Conservation (phyloP, 176 grass and related monocot genomes). For the Puccinellia tenuiflora region DNA sequence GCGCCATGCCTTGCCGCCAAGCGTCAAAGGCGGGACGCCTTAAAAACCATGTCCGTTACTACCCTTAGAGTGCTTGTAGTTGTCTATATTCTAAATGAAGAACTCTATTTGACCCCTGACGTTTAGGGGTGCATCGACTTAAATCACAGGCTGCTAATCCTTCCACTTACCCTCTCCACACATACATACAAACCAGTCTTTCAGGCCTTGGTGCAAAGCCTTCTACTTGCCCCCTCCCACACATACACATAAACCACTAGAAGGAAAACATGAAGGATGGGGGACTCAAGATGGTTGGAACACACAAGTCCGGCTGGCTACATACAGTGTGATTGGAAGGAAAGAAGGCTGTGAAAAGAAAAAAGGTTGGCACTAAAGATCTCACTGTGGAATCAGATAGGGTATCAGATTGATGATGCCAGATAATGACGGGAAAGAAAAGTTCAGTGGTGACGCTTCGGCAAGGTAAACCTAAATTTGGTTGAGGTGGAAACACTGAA, state of each 20-base stretch:
- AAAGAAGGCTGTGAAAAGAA: neutral
- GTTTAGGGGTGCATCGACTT: neutral
- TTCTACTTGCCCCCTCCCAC: neutral
- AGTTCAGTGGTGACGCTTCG: neutral
- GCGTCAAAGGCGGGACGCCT: too few relatives aligned
- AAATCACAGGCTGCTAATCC: neutral
- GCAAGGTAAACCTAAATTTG: neutral
- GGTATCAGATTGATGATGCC: neutral
- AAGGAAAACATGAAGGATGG: neutral
- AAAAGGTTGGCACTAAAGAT: neutral
- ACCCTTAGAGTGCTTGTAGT: neutral
- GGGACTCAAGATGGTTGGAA: neutral
- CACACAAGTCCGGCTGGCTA: neutral
- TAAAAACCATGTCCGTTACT: too few relatives aligned
- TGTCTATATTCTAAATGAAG: neutral
- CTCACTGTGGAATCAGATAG: neutral
- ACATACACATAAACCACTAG: neutral
- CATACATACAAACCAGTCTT: neutral
- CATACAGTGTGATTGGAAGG: neutral
- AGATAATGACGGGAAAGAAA: neutral
- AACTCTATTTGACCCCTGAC: neutral
- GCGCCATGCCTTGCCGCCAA: too few relatives aligned
- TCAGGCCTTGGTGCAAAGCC: neutral
- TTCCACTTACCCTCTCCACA: neutral
- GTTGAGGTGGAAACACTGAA: neutral